Evolutionary conservation across 2,329 filamentous ascomycete species (phyloP).

Genomic region (Aspergillus alliaceus): DNA sequence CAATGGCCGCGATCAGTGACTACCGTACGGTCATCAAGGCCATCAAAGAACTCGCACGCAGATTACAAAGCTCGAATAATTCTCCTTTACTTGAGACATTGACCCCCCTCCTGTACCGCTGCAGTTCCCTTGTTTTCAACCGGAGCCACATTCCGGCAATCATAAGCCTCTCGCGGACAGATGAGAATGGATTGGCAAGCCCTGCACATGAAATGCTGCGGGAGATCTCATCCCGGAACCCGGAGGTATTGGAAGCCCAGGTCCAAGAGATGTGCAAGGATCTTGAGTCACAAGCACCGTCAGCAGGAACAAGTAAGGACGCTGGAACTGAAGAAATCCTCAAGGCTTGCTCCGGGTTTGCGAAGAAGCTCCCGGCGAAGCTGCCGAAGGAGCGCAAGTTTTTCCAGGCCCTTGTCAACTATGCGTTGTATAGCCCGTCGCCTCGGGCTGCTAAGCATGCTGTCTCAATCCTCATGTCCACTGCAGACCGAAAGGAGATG

Average conservation of each 20-base stretch:
- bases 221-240: conserved; percentile 86
- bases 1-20: conserved; percentile 81
- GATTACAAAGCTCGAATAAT: conserved; percentile 67
- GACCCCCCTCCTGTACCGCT: conserved; percentile 77
- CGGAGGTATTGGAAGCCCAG: conserved; percentile 88
- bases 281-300: conserved; percentile 77
- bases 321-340: conserved; percentile 80
- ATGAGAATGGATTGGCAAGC: conserved; percentile 73
- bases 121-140: conserved; percentile 85
- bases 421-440: conserved; percentile 78
- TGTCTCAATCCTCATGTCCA: conserved; percentile 81
- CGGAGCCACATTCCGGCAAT: conserved; percentile 89
- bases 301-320: conserved; percentile 66
- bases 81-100: conserved; percentile 73
- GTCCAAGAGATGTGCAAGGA: conserved; percentile 88
- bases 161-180: conserved; percentile 80
- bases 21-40: conserved; percentile 89
- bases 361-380: conserved; percentile 79
- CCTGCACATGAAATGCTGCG: conserved; percentile 87
- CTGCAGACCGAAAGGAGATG: conserved; percentile 75
- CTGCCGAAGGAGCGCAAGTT: conserved; percentile 81
- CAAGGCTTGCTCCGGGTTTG: conserved; percentile 91
- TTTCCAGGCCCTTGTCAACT: conserved; percentile 75
- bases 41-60: conserved; percentile 84
- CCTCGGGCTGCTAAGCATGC: conserved; percentile 89